Percentiles rank a stretch among this genome's conserved stretches.
Evolutionary conservation across 164 flowering plant genomes (phyloP).

Genomic region (Chimonanthus praecox): DNA sequence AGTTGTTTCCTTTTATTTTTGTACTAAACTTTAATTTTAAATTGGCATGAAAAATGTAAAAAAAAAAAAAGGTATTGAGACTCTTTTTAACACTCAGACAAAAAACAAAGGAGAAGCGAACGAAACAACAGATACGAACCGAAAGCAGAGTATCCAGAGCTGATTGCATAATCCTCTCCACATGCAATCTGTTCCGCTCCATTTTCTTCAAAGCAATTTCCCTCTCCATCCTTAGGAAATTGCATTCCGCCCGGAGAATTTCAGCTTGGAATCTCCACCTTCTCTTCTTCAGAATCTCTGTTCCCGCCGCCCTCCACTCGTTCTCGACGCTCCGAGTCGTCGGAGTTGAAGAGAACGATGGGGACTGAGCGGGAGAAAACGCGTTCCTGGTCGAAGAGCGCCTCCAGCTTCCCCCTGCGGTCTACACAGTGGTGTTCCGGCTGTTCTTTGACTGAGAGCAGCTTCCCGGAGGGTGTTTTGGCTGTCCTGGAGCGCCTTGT

Average conservation of each 20-base stretch:
- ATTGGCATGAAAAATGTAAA: no score
- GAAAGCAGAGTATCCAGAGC: slow-evolving; percentile 52
- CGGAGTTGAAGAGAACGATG: slow-evolving; percentile 28
- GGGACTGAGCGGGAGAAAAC: slow-evolving; percentile 34
- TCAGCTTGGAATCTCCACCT: slow-evolving; percentile 76
- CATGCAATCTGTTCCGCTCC: slow-evolving; percentile 41
- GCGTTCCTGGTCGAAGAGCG: slow-evolving; percentile 56
- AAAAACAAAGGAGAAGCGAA: not conserved
- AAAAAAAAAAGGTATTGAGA: not conserved
- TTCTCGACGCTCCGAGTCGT: slow-evolving; percentile 32
- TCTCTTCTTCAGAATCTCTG: slow-evolving; percentile 28
- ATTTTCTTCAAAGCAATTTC: slow-evolving; percentile 61
- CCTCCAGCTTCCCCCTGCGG: slow-evolving; percentile 41
- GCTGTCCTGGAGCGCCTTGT: slow-evolving; percentile 21
- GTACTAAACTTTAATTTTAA: no score
- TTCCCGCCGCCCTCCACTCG: slow-evolving; percentile 26
- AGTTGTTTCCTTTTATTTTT: no score
- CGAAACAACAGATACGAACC: slow-evolving; percentile 29
- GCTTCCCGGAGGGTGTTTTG: slow-evolving; percentile 8
- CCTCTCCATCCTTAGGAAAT: slow-evolving; percentile 71
- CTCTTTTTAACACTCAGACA: not conserved
- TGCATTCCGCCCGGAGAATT: slow-evolving; percentile 82
- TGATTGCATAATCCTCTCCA: slow-evolving; percentile 44
- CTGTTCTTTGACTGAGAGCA: slow-evolving; percentile 6
- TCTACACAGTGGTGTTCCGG: slow-evolving; percentile 5